These are phyloP conservation scores for Chlorella sorokiniana DNA, from an alignment of 139 green algal genomes.

Conservation along the genomic window DNA sequence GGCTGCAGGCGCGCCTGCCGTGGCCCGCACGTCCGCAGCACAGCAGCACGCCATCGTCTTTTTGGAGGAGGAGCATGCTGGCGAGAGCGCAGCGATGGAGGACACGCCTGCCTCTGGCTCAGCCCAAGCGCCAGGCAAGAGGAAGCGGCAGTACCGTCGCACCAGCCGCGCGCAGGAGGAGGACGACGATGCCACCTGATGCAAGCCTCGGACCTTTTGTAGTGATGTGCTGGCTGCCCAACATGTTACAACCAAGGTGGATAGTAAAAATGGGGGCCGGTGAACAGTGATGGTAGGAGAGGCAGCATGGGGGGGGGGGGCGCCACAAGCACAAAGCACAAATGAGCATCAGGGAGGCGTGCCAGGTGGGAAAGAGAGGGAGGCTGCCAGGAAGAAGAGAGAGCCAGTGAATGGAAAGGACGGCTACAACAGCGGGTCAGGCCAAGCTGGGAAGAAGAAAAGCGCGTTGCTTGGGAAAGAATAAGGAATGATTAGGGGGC, in stretches of 20 bases:
- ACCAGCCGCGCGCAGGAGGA: background rate
- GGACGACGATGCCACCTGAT: too few relatives aligned
- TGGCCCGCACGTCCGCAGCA: background rate
- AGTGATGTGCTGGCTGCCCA: too few relatives aligned
- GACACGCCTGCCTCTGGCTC: background rate
- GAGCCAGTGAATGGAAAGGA: background rate
- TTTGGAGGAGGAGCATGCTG: slow-evolving; percentile 9
- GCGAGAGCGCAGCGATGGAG: background rate
- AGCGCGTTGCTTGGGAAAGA: background rate
- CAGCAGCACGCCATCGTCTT: background rate
- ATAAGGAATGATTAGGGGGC: background rate
- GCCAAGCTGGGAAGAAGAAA: background rate
- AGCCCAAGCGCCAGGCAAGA: background rate
- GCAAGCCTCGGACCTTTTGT: background rate
- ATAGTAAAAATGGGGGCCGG: background rate
- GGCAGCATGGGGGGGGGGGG: too few relatives aligned
- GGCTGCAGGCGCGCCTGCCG: background rate
- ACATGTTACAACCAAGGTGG: too few relatives aligned
- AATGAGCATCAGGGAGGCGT: too few relatives aligned
- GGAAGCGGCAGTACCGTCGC: slow-evolving; percentile 14
- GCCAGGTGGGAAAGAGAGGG: background rate
- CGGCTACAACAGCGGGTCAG: background rate
- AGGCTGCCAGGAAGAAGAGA: background rate
- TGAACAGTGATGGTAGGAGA: background rate
- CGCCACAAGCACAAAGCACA: too few relatives aligned